Evolutionary conservation across 2,329 filamentous ascomycete genomes (phyloP).

Genomic region (Hortaea werneckii): DNA sequence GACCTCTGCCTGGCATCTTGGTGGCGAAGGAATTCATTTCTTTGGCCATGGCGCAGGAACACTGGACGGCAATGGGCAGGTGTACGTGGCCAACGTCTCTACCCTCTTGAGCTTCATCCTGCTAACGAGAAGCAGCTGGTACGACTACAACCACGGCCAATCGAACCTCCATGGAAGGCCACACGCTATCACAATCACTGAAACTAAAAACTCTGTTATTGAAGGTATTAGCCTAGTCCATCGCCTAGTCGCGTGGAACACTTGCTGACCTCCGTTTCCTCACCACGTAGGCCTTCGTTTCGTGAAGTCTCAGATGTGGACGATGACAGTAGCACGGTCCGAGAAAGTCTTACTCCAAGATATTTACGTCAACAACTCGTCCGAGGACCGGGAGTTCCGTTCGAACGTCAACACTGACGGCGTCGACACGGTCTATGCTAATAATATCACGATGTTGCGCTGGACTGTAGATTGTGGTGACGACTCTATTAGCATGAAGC

Average conservation of each 20-base stretch:
- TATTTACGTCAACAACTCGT: conserved; percentile 44
- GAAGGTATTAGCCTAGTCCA: conserved; percentile 13
- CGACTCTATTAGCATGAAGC: conserved; percentile 45
- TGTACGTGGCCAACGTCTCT: conserved; percentile 27
- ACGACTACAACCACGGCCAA: conserved; percentile 23
- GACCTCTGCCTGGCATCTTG: conserved; percentile 44
- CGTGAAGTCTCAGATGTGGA: conserved; percentile 8
- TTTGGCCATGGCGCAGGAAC: conserved; percentile 39
- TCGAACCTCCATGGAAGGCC: conserved; percentile 28
- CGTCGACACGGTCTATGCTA: conserved; percentile 43
- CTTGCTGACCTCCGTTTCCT: no score
- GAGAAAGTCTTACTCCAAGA: conserved; percentile 12
- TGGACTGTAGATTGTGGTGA: conserved; percentile 46
- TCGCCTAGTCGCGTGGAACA: no score
- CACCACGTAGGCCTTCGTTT: conserved; percentile 22
- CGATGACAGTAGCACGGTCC: conserved; percentile 10
- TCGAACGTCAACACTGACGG: conserved; percentile 35
- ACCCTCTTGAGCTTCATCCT: conserved; percentile 33
- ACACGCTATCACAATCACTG: conserved; percentile 42
- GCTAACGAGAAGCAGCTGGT: conserved; percentile 6
- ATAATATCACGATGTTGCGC: conserved; percentile 42
- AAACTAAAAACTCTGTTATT: conserved; percentile 37
- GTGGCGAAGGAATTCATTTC: conserved; percentile 42
- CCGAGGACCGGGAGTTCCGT: conserved; percentile 8
- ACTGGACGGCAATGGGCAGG: conserved; percentile 49